These are phyloP conservation scores for Balakata baccata DNA, from an alignment of 345 rosid genomes.

Conservation along the genomic window DNA sequence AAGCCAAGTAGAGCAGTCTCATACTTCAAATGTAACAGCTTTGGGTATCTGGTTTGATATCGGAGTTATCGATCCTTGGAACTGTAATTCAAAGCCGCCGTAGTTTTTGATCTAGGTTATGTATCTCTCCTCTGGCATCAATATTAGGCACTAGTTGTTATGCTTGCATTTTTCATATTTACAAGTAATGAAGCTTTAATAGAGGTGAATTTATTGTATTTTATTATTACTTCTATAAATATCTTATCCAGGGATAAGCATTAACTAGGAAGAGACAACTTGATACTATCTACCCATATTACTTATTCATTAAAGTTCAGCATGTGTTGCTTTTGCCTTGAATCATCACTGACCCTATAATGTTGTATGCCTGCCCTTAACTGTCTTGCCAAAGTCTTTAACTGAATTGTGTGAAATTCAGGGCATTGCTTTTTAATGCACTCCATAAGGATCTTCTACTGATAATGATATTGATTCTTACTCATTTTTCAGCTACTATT, in stretches of 20 bases:
- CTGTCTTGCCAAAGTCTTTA: neutral
- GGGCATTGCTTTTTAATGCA: neutral
- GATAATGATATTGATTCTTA: neutral
- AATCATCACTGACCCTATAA: neutral
- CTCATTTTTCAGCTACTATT: neutral
- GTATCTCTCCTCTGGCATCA: neutral
- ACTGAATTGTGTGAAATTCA: neutral
- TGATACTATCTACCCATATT: neutral
- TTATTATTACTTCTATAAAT: neutral
- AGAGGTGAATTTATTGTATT: neutral
- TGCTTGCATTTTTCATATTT: neutral
- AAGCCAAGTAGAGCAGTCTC: neutral
- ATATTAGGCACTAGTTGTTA: neutral
- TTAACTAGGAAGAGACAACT: neutral
- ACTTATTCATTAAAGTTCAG: neutral
- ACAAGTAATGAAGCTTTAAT: neutral
- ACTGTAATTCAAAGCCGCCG: neutral
- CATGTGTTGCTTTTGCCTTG: neutral
- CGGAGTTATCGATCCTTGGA: neutral
- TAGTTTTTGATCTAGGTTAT: neutral
- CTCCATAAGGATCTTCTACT: neutral
- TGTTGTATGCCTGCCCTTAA: neutral
- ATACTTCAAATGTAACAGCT: neutral
- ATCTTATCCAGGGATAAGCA: neutral
- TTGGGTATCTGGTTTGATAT: neutral